A percentile compares a stretch with the other conserved stretches of the same genome.
phyloP scores from a whole-genome alignment of 768 basidiomycete genomes.

The Chalciporus chontae region DNA sequence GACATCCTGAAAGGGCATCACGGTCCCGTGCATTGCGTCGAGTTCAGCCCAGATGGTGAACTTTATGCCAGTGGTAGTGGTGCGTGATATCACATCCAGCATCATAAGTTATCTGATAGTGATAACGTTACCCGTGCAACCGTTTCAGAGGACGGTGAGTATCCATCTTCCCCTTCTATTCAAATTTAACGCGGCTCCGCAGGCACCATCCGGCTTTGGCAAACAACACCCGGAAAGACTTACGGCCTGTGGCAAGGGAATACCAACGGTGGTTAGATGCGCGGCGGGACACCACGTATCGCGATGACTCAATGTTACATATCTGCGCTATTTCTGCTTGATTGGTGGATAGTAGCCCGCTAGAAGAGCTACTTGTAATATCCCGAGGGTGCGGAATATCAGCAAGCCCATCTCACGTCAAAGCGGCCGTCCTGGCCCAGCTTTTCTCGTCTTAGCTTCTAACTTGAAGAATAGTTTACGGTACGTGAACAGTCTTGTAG shows the following conservation, averaged over 20 bases:
- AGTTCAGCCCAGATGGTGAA: conserved; percentile 95
- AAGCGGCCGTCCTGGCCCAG: not conserved
- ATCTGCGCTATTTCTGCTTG: conserved; percentile 10
- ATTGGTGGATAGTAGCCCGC: conserved; percentile 9
- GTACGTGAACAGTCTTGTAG: not conserved
- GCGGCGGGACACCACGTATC: not conserved
- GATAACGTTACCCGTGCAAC: conserved; percentile 1
- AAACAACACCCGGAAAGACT: conserved; percentile 88
- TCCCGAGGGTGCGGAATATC: conserved; percentile 11
- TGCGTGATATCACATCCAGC: conserved; percentile 38
- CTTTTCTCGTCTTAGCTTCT: not conserved
- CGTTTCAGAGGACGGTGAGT: conserved; percentile 68
- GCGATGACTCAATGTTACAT: conserved; percentile 7
- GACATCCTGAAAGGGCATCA: conserved; percentile 96
- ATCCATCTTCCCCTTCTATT: not conserved
- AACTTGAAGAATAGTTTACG: not conserved
- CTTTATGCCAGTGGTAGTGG: conserved; percentile 97
- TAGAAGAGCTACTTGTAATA: conserved; percentile 17
- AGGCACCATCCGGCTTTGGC: conserved; percentile 97
- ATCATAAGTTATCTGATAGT: conserved; percentile 9
- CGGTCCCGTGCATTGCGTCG: conserved; percentile 92
- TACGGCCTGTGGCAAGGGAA: conserved; percentile 89
- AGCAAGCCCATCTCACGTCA: conserved; percentile 8
- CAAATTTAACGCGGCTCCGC: conserved; percentile 9
- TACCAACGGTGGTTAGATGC: conserved; percentile 36